Base-by-base conservation (phyloP, 2,329 filamentous ascomycete species). In the Claviceps sp. region DNA sequence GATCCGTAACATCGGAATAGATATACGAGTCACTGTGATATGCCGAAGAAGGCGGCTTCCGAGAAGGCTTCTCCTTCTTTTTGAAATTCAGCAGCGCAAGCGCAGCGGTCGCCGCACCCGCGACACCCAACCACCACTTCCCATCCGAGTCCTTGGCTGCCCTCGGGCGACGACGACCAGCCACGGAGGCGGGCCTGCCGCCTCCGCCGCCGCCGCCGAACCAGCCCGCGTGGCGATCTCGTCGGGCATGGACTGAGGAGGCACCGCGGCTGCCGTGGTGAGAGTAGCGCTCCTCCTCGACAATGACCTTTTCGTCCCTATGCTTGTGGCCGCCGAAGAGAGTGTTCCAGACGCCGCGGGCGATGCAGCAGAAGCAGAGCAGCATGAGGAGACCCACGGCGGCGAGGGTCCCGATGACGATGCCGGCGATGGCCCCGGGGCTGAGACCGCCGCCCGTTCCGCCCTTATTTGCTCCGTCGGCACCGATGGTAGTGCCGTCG, bases 401-500 rank as follows among this genome's bases (percentile, higher is more conserved):
- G 14, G 77, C 76, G 47, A 90, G 73, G 11, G 80, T 77, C 55
- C 86, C 86, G 52, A 90, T 82, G 57, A 90, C 86, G 60, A 90
- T 90, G 54, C 86, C 86, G 16, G 86, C 86, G 59, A 90, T 90
- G 54, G 84, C 86, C 50, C 85, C 86, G 44, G 74, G 77, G 59
- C 82, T 86, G 50, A 90, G 74, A 44, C 68, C 65, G 52, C 68
- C 68, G 29, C 68, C 66, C 39, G 56, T 60, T 42, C 66, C 69
- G 45, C 66, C 64, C 37, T 71, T 72, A 37, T 71, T 72, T 36
- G 59, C 60, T 17, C 63, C 68, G 44, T 61, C 64, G 16, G 60
- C 63, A 8, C 64, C 66, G 23, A 66, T 70, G 59, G 63, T 61
- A 14, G 61, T 62, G 47, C 72, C 73, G 45, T 73, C 76, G 6